Evolutionary conservation across 148 eudicot species (phyloP), one percentile per base, ranked within the genome.

Genomic region (Polygonum aviculare): DNA sequence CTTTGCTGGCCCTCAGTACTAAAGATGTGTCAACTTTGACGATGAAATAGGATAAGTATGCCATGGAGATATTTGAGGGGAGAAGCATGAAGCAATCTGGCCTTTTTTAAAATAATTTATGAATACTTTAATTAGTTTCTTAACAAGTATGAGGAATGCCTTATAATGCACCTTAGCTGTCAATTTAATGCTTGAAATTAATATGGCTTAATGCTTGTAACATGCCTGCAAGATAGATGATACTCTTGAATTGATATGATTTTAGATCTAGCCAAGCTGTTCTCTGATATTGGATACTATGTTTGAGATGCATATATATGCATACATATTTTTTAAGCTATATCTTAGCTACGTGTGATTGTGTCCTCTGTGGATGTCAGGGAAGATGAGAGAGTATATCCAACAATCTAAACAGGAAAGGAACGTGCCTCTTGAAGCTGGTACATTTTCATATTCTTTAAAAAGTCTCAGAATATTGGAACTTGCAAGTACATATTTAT

Each of bases 381-480:
- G 83, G 54, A 81, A 81, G 52, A 67, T 69, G 44, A 45, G 74
- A 31, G 83, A 78, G 19, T 72, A 60, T 77, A 36, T 74, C 75
- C 80, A 75, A 16, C 78, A 77, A 52, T 74, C 15, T 69, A 81
- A 75, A 69, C 57, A 48, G 39, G 79, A 81, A 51, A 79, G 77
- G 44, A 81, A 57, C 52, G 33, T 71, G 74, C 47, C 52, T 77
- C 79, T 54, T 52, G 83, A 81, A 69, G 78, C 72, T 73, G 83
- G 83, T 81, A 38, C 75, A 39, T 12, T 35, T 40, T 39, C 62
- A 54, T 40, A 3, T 18, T 6, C 77, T 45, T 49, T 72, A 14
- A 45, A 12, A 47, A n/a, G 12, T 35, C 14, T 26, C 36, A n/a
- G 47, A 72, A 45, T 45, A 55, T 72, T 70, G 63, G 11, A 19